A percentile compares a stretch with the other conserved stretches of the same genome.
These are phyloP conservation scores for Aspergillus uvarum DNA, from an alignment of 2,329 filamentous ascomycete genomes.

Conservation along the genomic window DNA sequence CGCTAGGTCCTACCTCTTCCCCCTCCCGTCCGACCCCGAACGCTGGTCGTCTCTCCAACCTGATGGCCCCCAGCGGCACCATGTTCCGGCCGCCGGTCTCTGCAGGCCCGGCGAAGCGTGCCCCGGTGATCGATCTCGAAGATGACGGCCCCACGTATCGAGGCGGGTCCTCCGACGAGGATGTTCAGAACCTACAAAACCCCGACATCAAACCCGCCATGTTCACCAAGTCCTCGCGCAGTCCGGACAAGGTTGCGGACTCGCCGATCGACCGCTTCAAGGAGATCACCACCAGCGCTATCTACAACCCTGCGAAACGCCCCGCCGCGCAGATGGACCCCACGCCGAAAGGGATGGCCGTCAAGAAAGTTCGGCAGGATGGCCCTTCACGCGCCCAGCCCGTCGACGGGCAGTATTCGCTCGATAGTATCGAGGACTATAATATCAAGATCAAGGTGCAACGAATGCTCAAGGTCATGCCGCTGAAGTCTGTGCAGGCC, in stretches of 20 bases:
- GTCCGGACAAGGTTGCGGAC: constrained; percentile 42
- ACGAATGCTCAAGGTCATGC: constrained; percentile 52
- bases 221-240: constrained; percentile 50
- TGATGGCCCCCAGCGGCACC: constrained; percentile 76
- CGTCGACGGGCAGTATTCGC: constrained; percentile 42
- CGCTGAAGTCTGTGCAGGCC: constrained; percentile 46
- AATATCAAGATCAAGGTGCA: constrained; percentile 52
- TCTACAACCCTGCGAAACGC: constrained; percentile 47
- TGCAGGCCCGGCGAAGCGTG: constrained; percentile 41
- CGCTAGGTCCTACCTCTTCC: constrained; percentile 55
- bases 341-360: constrained; percentile 35
- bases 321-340: constrained; percentile 47
- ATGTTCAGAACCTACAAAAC: constrained; percentile 44
- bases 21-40: constrained; percentile 37
- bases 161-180: constrained; percentile 65
- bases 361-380: constrained; percentile 43
- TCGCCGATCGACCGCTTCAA: constrained; percentile 45
- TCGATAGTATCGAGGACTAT: constrained; percentile 55
- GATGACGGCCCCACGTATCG: constrained; percentile 59
- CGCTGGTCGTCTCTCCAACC: constrained; percentile 53
- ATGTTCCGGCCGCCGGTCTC: constrained; percentile 58
- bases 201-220: constrained; percentile 63
- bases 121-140: constrained; percentile 49
- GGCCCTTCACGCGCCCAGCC: constrained; percentile 49
- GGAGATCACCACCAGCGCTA: constrained; percentile 44